These are phyloP conservation scores for Lachnellula arida DNA, from an alignment of 2,329 filamentous ascomycete species.

Conservation along the genomic window DNA sequence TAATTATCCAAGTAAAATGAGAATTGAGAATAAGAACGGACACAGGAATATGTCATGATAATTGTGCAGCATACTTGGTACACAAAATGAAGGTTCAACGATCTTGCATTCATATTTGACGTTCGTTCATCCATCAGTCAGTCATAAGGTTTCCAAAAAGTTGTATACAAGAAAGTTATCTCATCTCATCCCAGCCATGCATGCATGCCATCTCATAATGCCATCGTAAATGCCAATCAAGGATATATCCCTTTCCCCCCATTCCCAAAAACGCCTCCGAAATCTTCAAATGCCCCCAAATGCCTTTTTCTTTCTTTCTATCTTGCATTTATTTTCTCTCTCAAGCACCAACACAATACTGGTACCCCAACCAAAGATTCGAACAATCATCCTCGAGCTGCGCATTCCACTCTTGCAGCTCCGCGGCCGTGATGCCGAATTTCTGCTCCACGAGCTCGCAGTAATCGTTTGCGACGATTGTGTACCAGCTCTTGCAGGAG, in stretches of 20 bases:
- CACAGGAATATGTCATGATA: too few relatives aligned
- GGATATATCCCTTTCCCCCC: not conserved
- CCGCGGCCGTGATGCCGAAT: slow-evolving; percentile 26
- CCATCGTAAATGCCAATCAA: too few relatives aligned
- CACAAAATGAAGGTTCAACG: too few relatives aligned
- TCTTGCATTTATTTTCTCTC: not conserved
- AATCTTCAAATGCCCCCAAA: too few relatives aligned
- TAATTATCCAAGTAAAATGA: too few relatives aligned
- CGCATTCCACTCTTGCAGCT: slow-evolving; percentile 31
- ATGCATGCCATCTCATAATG: too few relatives aligned
- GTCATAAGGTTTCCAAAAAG: not conserved
- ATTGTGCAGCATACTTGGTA: too few relatives aligned
- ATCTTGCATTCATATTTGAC: too few relatives aligned
- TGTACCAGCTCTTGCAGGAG: slow-evolving; percentile 4
- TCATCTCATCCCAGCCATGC: not conserved
- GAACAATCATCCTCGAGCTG: slow-evolving; percentile 30
- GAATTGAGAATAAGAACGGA: too few relatives aligned
- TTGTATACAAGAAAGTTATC: not conserved
- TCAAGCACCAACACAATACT: slow-evolving; percentile 30
- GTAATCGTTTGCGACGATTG: slow-evolving; percentile 4
- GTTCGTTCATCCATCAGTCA: too few relatives aligned
- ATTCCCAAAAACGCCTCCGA: too few relatives aligned
- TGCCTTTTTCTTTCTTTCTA: not conserved
- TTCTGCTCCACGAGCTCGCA: slow-evolving; percentile 29
- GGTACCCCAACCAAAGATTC: slow-evolving; percentile 35